Evolutionary conservation across 768 basidiomycete genomes (phyloP).

Genomic region (Mycena floridula): DNA sequence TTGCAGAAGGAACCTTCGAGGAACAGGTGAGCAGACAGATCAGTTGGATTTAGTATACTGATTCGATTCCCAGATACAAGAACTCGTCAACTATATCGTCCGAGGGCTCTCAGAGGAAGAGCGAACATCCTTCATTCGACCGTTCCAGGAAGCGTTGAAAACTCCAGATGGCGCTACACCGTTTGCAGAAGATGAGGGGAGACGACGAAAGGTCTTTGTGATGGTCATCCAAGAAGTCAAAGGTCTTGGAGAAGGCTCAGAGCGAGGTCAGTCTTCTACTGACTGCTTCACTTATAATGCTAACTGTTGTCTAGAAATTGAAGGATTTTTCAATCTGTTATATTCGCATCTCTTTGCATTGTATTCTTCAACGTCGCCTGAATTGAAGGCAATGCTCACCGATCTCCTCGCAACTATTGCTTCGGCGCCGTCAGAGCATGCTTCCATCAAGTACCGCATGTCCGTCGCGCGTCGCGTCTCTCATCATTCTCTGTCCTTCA

Average conservation of each 20-base stretch:
- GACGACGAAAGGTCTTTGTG: constrained; percentile 49
- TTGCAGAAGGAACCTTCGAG: constrained; percentile 83
- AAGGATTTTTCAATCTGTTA: constrained; percentile 84
- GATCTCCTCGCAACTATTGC: constrained; percentile 50
- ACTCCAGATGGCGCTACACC: constrained; percentile 45
- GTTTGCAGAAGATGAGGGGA: constrained; percentile 46
- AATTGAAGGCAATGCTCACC: constrained; percentile 44
- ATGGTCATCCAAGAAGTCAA: constrained; percentile 59
- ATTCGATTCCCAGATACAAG: constrained; percentile 50
- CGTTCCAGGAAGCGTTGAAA: constrained; percentile 58
- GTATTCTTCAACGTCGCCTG: constrained; percentile 47
- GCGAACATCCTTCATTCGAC: constrained; percentile 51
- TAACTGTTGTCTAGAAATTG: constrained; percentile 48
- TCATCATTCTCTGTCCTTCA: constrained; percentile 5
- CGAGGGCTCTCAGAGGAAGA: constrained; percentile 65
- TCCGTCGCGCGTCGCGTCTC: constrained; percentile 25
- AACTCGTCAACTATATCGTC: constrained; percentile 71
- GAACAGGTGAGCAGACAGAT: constrained; percentile 55
- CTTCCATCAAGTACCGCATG: constrained; percentile 74
- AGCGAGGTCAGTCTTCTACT: constrained; percentile 52
- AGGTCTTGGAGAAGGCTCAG: constrained; percentile 68
- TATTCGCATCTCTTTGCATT: constrained; percentile 66
- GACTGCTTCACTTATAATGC: neutral
- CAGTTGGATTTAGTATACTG: neutral
- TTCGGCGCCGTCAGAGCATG: constrained; percentile 43